Conservation (phyloP, 2,329 filamentous ascomycete species). For the Dendryphion nanum region DNA sequence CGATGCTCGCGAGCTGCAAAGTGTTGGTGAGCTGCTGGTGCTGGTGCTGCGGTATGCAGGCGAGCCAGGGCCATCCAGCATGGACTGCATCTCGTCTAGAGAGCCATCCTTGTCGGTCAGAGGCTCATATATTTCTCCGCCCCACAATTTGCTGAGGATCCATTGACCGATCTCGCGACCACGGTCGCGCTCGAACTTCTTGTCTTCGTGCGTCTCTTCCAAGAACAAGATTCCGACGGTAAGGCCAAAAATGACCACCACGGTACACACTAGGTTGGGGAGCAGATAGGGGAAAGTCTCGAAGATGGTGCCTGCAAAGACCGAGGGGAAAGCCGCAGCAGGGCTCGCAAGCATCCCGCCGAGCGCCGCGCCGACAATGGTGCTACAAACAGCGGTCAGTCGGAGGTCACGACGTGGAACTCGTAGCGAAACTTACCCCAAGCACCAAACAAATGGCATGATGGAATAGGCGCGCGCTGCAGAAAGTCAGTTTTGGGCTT, state of each 20-base stretch:
- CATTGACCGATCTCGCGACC: conserved; percentile 75
- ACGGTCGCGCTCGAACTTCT: conserved; percentile 72
- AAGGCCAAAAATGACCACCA: conserved; percentile 74
- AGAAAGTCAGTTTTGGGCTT: conserved; percentile 20
- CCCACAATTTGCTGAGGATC: conserved; percentile 49
- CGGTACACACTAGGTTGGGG: conserved; percentile 85
- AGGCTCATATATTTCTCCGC: conserved; percentile 24
- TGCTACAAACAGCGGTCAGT: conserved; percentile 52
- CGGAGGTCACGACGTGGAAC: conserved; percentile 8
- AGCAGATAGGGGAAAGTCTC: conserved; percentile 86
- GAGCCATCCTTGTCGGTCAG: conserved; percentile 44
- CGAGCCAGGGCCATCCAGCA: conserved; percentile 57
- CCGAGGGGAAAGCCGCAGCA: conserved; percentile 72
- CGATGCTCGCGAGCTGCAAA: conserved; percentile 37
- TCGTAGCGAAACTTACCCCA: conserved; percentile 61
- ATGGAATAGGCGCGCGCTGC: conserved; percentile 88
- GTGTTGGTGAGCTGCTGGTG: conserved; percentile 54
- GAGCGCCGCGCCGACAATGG: conserved; percentile 87
- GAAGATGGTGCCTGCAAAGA: conserved; percentile 79
- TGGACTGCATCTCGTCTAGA: conserved; percentile 59
- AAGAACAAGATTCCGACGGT: conserved; percentile 79
- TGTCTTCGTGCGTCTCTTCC: conserved; percentile 87
- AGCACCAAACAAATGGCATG: conserved; percentile 97
- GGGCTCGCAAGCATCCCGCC: conserved; percentile 88
- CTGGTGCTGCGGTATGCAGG: conserved; percentile 59